phyloP scores from a whole-genome alignment of 1,139 yeast species.

The Suhomyces panamericanus region DNA sequence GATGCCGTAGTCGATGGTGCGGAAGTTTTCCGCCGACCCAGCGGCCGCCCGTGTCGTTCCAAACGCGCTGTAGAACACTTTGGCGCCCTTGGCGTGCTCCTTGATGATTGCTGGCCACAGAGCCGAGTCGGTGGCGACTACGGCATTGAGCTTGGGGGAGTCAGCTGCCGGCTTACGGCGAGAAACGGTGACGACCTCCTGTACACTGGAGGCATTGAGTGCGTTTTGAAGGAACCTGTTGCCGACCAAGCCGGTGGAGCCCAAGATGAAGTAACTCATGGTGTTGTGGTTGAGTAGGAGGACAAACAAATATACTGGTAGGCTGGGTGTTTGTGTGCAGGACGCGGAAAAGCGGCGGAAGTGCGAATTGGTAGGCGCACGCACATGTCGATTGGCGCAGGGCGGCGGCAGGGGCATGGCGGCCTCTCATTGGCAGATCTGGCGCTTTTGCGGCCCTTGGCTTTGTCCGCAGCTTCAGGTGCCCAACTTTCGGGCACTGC shows the following conservation, averaged over 20 bases:
- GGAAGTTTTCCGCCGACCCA: constrained; percentile 66
- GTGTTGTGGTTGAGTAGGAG: background rate
- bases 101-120: constrained; percentile 42
- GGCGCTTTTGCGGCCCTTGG: no score
- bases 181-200: constrained; percentile 42
- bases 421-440: no score
- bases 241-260: constrained; percentile 68
- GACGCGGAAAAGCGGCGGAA: background rate
- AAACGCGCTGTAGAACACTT: constrained; percentile 56
- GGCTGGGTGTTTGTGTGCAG: constrained; percentile 1
- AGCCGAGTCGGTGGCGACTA: constrained; percentile 37
- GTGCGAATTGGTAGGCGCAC: background rate
- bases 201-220: constrained; percentile 27
- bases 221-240: constrained; percentile 40
- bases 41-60: constrained; percentile 77
- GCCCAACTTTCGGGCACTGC: background rate
- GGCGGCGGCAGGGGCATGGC: no score
- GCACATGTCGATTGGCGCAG: no score
- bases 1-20: constrained; percentile 67
- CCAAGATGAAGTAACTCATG: constrained; percentile 42
- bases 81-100: constrained; percentile 19
- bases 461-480: constrained; percentile 2
- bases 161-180: constrained; percentile 36
- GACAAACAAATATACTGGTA: background rate
- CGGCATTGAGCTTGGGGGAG: constrained; percentile 26